Evolutionary conservation across 2,329 filamentous ascomycete species (phyloP).

Genomic region (Pseudocercospora macadamiae): DNA sequence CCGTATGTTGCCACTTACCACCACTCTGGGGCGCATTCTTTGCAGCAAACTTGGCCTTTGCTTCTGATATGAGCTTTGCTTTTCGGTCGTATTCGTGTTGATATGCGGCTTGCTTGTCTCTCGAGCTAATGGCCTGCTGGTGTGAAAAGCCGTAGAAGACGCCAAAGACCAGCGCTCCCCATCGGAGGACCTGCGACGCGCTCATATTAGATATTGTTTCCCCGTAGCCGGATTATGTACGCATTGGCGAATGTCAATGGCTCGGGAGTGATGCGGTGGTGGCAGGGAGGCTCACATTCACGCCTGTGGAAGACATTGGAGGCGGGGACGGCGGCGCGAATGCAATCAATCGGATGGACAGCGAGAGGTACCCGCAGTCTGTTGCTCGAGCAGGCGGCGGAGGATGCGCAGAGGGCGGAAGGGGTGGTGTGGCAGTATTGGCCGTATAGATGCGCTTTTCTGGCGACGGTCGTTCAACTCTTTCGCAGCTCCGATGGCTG

Average conservation of each 20-base stretch:
- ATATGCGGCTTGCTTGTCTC: conserved; percentile 70
- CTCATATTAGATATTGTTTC: not conserved
- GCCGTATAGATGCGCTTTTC: not conserved
- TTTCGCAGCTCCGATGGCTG: not conserved
- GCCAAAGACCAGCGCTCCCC: conserved; percentile 88
- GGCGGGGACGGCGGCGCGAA: not conserved
- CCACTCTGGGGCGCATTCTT: conserved; percentile 62
- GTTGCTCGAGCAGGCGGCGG: not conserved
- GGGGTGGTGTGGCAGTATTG: not conserved
- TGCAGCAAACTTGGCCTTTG: conserved; percentile 87
- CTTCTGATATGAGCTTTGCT: conserved; percentile 86
- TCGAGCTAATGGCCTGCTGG: conserved; percentile 76
- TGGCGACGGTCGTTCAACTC: not conserved
- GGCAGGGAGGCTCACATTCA: conserved; percentile 54
- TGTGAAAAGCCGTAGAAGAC: conserved; percentile 95
- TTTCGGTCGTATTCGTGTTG: conserved; percentile 89
- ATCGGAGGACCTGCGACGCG: conserved; percentile 82
- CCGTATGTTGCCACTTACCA: conserved; percentile 21
- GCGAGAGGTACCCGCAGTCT: not conserved
- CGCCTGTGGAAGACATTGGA: conserved; percentile 52
- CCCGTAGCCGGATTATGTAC: too few species aligned
- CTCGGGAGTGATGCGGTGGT: conserved; percentile 24
- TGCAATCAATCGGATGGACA: not conserved
- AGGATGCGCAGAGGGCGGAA: conserved; percentile 3
- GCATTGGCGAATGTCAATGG: conserved; percentile 9